phyloP scores from a whole-genome alignment of 495 filamentous ascomycete genomes.

The Neurospora sp. region DNA sequence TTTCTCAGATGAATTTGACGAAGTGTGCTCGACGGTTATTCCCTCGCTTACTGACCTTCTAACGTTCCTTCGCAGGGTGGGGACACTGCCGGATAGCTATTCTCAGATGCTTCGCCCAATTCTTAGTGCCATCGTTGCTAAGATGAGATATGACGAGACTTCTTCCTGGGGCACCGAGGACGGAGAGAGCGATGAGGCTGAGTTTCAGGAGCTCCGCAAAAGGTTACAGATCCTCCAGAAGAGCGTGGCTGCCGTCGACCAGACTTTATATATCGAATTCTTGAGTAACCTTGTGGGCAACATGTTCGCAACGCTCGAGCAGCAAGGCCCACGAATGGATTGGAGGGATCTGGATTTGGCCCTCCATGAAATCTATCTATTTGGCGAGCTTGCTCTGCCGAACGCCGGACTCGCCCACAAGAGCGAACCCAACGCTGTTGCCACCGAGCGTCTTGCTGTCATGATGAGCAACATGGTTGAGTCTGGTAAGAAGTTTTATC shows the following conservation, averaged over 20 bases:
- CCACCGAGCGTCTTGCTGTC: constrained; percentile 64
- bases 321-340: constrained; percentile 62
- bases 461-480: constrained; percentile 96
- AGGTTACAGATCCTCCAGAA: constrained; percentile 82
- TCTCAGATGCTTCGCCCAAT: constrained; percentile 72
- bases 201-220: constrained; percentile 91
- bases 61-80: constrained; percentile 71
- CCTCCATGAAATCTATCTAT: constrained; percentile 93
- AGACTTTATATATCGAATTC: constrained; percentile 74
- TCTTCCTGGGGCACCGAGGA: constrained; percentile 90
- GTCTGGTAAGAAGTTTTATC: constrained; percentile 50
- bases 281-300: constrained; percentile 70
- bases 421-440: constrained; percentile 60
- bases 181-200: constrained; percentile 93
- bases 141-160: constrained; percentile 96
- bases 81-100: constrained; percentile 56
- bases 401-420: constrained; percentile 76
- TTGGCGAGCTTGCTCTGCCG: constrained; percentile 82
- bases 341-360: constrained; percentile 95
- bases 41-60: constrained; percentile 83
- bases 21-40: constrained; percentile 91
- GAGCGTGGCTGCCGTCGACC: constrained; percentile 73
- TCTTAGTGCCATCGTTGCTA: constrained; percentile 78
- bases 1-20: constrained; percentile 96
- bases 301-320: constrained; percentile 67